Evolutionary conservation across 257 asterid genomes (phyloP), one percentile per base, ranked within the genome.

Genomic region (Rubia yunnanensis): DNA sequence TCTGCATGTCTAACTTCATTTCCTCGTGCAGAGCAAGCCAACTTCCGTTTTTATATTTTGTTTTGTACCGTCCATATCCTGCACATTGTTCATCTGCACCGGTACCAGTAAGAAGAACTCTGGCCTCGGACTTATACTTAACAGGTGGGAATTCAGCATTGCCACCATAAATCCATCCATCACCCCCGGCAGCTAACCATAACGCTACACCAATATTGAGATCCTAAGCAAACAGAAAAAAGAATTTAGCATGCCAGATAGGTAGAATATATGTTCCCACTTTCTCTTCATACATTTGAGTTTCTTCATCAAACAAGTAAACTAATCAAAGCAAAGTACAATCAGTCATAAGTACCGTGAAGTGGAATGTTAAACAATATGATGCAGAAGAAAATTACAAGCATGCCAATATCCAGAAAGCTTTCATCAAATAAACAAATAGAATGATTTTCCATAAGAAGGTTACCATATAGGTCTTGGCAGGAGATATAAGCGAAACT

Each of bases 11-110:
- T 73, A 92, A 60, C 67, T 79, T 88, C 99, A 92, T 92, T 82
- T 92, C 99, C 73, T 92, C 91, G 11, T 88, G 81, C 68, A 92
- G 85, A 63, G 88, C 96, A 54, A 76, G 80, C 99, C 99, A 89
- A 77, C 99, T 89, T 80, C 78, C 85, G 44, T 83, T 79, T 82
- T 88, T 83, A 77, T 76, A 92, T 78, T 86, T 92, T 60, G 99
- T 92, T 83, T 69, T 87, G 64, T 92, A 96, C 60, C 99, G 96
- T 62, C 99, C 99, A 79, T 92, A 89, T 60, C 99, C 99, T 44
- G 97, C 99, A 83, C 99, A 92, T 62, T 92, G 99, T 67, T 92
- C 99, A 59, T 92, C 99, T 57, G 99, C 99, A 68, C 98, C 99
- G 75, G 99, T 70, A 69, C 99, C 99, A 76, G 88, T 94, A 57